Conservation (phyloP, 2,329 filamentous ascomycete genomes). For the Alternaria arborescens region DNA sequence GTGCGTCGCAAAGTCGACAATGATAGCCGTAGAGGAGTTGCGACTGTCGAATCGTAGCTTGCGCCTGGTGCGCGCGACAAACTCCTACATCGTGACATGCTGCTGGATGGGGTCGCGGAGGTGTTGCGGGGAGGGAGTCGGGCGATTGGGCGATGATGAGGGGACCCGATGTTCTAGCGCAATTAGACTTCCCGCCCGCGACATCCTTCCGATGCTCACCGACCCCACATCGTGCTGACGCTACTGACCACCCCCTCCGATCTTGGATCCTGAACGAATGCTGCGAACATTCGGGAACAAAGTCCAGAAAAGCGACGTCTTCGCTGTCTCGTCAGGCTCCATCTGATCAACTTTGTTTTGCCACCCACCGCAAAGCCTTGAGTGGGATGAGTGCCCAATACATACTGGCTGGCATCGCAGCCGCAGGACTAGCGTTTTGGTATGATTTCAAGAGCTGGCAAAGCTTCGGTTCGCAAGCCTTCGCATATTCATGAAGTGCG, state of each 20-base stretch:
- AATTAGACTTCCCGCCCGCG: not conserved
- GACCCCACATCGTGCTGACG: constrained; percentile 7
- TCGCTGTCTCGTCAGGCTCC: not conserved
- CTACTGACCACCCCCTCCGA: not conserved
- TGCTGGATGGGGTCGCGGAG: not conserved
- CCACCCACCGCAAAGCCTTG: not conserved
- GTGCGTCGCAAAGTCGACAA: not conserved
- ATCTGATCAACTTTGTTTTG: not conserved
- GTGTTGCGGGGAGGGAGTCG: constrained; percentile 16
- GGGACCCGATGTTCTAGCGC: constrained; percentile 18
- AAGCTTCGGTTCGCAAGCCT: constrained; percentile 21
- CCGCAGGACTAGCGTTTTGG: constrained; percentile 26
- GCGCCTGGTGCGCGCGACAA: not conserved
- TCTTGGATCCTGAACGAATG: not conserved
- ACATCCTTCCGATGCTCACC: not conserved
- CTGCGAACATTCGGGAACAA: not conserved
- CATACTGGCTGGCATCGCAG: constrained; percentile 21
- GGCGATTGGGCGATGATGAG: constrained; percentile 15
- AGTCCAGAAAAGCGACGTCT: not conserved
- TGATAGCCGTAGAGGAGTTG: not conserved
- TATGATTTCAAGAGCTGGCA: constrained; percentile 39
- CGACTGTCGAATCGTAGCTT: not conserved
- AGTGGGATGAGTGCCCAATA: constrained; percentile 14
- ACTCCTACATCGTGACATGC: not conserved
- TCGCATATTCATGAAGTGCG: accelerated